Conservation (phyloP, 768 basidiomycete genomes). For the Tricholoma furcatifolium region DNA sequence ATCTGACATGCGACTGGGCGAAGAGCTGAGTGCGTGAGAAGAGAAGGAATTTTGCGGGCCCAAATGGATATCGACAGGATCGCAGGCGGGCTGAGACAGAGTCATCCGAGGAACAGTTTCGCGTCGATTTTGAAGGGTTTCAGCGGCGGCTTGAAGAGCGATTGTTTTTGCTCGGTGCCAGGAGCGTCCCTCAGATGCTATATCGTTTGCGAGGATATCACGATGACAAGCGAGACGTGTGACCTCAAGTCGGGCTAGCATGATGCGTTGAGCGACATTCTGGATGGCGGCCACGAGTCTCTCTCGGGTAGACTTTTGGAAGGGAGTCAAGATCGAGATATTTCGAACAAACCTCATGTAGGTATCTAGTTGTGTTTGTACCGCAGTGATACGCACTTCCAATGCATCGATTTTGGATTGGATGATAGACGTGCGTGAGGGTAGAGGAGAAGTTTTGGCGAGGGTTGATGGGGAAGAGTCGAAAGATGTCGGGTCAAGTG, state of each 20-base stretch:
- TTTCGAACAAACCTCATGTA: slow-evolving; percentile 78
- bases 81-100: slow-evolving; percentile 29
- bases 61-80: slow-evolving; percentile 5
- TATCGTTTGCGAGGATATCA: slow-evolving; percentile 70
- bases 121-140: slow-evolving; percentile 52
- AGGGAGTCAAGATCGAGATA: slow-evolving; percentile 82
- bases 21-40: slow-evolving; percentile 17
- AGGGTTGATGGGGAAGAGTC: slow-evolving; percentile 14
- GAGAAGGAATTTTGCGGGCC: not conserved
- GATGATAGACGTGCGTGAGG: slow-evolving; percentile 57
- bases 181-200: slow-evolving; percentile 66
- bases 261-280: slow-evolving; percentile 61
- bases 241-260: slow-evolving; percentile 67
- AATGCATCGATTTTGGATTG: slow-evolving; percentile 64
- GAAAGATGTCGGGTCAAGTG: not conserved
- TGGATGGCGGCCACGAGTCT: slow-evolving; percentile 63
- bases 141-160: slow-evolving; percentile 73
- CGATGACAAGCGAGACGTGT: slow-evolving; percentile 75
- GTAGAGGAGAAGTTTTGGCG: slow-evolving; percentile 31
- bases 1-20: slow-evolving; percentile 36
- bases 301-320: slow-evolving; percentile 81
- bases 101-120: slow-evolving; percentile 37
- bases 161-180: slow-evolving; percentile 65
- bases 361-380: slow-evolving; percentile 59
- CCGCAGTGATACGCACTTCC: slow-evolving; percentile 52